These are phyloP conservation scores for Neohortaea acidophila DNA, from an alignment of 495 filamentous ascomycete genomes.

Conservation along the genomic window DNA sequence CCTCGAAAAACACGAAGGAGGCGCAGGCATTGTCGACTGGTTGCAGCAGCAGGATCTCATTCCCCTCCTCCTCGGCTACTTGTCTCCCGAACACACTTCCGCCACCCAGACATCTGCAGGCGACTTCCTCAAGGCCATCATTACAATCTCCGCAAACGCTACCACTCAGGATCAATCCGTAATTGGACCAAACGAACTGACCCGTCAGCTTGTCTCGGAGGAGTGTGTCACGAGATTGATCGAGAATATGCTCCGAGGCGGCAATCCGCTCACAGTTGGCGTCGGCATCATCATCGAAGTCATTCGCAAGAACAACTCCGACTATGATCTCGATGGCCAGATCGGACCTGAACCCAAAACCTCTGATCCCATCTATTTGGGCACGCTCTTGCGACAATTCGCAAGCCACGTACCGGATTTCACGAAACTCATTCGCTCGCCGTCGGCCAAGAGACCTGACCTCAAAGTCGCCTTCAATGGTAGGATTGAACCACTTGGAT, in stretches of 20 bases:
- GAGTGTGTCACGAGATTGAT: constrained; percentile 70
- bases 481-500: constrained; percentile 87
- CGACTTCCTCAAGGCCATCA: constrained; percentile 96
- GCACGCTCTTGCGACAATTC: constrained; percentile 79
- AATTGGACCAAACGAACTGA: constrained; percentile 94
- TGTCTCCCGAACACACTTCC: constrained; percentile 64
- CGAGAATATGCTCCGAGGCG: constrained; percentile 79
- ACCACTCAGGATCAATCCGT: constrained; percentile 95
- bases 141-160: constrained; percentile 96
- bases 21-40: constrained; percentile 95
- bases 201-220: constrained; percentile 84
- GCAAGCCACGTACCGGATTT: constrained; percentile 88
- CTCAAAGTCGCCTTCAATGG: constrained; percentile 75
- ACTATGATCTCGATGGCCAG: constrained; percentile 86
- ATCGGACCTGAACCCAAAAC: constrained; percentile 61
- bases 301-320: constrained; percentile 97
- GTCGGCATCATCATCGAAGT: constrained; percentile 98
- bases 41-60: constrained; percentile 84
- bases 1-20: constrained; percentile 81
- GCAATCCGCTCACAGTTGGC: constrained; percentile 88
- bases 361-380: constrained; percentile 92
- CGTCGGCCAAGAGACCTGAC: constrained; percentile 44
- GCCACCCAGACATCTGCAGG: constrained; percentile 92
- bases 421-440: constrained; percentile 69
- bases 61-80: constrained; percentile 69